These are phyloP conservation scores for Corylus heterophylla DNA, from an alignment of 306 rosid species.

Conservation along the genomic window DNA sequence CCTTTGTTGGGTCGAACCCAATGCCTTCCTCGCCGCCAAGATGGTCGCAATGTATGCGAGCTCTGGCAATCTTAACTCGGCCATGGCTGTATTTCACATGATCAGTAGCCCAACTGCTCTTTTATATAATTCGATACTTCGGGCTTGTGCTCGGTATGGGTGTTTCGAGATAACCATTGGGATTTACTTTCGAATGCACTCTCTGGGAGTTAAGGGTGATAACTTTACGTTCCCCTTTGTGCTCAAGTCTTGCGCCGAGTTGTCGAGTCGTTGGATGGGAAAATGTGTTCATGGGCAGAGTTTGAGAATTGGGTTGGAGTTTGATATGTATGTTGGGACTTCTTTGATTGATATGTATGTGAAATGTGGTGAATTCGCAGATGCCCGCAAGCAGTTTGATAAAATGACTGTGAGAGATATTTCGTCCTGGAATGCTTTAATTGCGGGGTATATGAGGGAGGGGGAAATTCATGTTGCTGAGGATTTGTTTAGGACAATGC, in stretches of 20 bases:
- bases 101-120: background rate
- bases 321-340: slow-evolving; percentile 13
- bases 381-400: slow-evolving; percentile 29
- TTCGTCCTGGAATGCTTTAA: slow-evolving; percentile 16
- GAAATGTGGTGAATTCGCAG: slow-evolving; percentile 4
- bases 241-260: slow-evolving; percentile 9
- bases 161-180: background rate
- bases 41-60: slow-evolving; percentile 20
- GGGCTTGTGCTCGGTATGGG: slow-evolving; percentile 12
- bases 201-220: slow-evolving; percentile 13
- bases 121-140: slow-evolving; percentile 3
- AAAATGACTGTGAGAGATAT: slow-evolving; percentile 10
- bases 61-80: slow-evolving; percentile 9
- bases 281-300: slow-evolving; percentile 17
- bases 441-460: slow-evolving; percentile 7
- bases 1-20: slow-evolving; percentile 4
- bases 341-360: slow-evolving; percentile 16
- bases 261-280: slow-evolving; percentile 5
- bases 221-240: slow-evolving; percentile 10
- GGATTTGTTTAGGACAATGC: slow-evolving; percentile 36
- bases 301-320: slow-evolving; percentile 5
- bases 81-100: slow-evolving; percentile 6
- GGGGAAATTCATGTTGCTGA: slow-evolving; percentile 27
- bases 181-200: slow-evolving; percentile 2
- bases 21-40: slow-evolving; percentile 12